phyloP scores from a whole-genome alignment of 2,329 filamentous ascomycete species.

The Pseudogymnoascus sp. region DNA sequence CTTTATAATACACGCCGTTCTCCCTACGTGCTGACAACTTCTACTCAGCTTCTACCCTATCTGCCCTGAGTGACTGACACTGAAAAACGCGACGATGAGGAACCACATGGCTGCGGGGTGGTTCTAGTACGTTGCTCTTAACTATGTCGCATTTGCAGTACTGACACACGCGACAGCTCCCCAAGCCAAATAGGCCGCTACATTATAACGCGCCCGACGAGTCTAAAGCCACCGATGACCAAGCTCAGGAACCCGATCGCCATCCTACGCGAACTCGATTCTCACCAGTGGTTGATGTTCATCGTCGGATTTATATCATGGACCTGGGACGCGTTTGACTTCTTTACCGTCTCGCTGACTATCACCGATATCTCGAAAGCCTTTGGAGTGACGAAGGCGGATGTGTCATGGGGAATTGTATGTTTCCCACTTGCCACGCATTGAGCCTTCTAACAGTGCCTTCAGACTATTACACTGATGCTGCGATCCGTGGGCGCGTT shows the following conservation, averaged over 20 bases:
- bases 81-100: neutral
- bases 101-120: conserved; percentile 8
- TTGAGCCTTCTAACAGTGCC: neutral
- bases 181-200: conserved; percentile 31
- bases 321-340: conserved; percentile 62
- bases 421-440: neutral
- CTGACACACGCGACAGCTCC: conserved; percentile 20
- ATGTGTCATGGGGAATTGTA: conserved; percentile 57
- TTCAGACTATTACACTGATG: conserved; percentile 27
- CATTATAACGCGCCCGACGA: conserved; percentile 31
- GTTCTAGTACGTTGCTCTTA: neutral
- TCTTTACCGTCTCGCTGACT: conserved; percentile 59
- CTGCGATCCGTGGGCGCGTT: conserved; percentile 38
- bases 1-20: neutral
- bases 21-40: neutral
- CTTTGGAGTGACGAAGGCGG: conserved; percentile 49
- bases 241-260: conserved; percentile 26
- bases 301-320: conserved; percentile 13
- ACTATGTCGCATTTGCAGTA: neutral
- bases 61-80: neutral
- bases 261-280: conserved; percentile 27
- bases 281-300: conserved; percentile 31
- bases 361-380: conserved; percentile 46
- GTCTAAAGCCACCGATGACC: conserved; percentile 30
- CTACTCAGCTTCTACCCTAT: neutral